Percentiles rank a stretch among this genome's conserved stretches.
Conservation (phyloP, 2,329 filamentous ascomycete genomes). For the Cephalotrichum gorgonifer region DNA sequence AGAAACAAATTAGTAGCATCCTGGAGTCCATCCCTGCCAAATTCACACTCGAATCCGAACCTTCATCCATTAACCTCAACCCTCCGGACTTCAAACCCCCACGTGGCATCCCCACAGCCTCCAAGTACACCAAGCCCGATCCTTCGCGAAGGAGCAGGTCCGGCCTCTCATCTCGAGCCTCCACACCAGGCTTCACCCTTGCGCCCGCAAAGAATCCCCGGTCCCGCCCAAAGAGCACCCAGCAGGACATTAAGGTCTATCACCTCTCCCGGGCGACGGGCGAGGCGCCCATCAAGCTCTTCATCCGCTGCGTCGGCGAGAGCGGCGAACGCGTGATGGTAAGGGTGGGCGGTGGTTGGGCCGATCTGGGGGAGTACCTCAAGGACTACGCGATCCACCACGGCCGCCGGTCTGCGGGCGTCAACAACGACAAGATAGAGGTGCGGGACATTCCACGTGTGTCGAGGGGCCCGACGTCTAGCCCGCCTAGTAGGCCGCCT, state of each 20-base stretch:
- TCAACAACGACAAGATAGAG: slow-evolving; percentile 43
- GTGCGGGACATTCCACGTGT: slow-evolving; percentile 37
- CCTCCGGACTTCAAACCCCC: slow-evolving; percentile 47
- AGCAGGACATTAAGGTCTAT: slow-evolving; percentile 80
- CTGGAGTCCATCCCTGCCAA: slow-evolving; percentile 67
- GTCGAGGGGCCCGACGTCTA: slow-evolving; percentile 18
- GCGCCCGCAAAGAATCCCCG: slow-evolving; percentile 49
- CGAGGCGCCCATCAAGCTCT: slow-evolving; percentile 85
- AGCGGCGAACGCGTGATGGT: slow-evolving; percentile 93
- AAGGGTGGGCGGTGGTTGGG: slow-evolving; percentile 95
- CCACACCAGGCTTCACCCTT: slow-evolving; percentile 58
- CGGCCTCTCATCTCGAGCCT: slow-evolving; percentile 42
- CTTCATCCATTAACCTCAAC: slow-evolving; percentile 40
- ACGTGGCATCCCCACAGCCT: slow-evolving; percentile 10
- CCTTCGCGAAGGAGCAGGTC: slow-evolving; percentile 38
- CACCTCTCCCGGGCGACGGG: slow-evolving; percentile 78
- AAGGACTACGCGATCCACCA: slow-evolving; percentile 91
- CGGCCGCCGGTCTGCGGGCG: slow-evolving; percentile 51
- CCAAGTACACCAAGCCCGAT: slow-evolving; percentile 31
- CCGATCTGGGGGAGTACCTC: slow-evolving; percentile 88
- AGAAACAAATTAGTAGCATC: slow-evolving; percentile 71
- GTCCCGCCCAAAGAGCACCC: slow-evolving; percentile 24
- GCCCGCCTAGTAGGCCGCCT: slow-evolving; percentile 29
- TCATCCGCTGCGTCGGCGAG: slow-evolving; percentile 86
- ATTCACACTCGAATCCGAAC: slow-evolving; percentile 59